Evolutionary conservation across 2,329 filamentous ascomycete species (phyloP), one percentile per base, ranked within the genome.

Genomic region (Neoascochyta sp.): DNA sequence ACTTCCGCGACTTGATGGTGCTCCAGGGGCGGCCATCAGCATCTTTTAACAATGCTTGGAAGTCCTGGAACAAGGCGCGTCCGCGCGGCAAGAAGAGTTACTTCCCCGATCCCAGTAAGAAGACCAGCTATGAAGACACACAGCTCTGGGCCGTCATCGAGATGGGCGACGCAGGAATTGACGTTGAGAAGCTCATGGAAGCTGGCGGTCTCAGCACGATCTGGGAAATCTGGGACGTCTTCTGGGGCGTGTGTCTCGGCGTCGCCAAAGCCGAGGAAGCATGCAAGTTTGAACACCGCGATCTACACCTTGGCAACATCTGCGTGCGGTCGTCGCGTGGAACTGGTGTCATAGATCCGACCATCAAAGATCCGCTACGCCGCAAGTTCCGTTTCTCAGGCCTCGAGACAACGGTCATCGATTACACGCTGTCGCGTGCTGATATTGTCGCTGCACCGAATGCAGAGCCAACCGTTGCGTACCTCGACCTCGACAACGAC

Each of bases 351-450:
- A 34, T 36, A 11, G 27, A 51, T 10, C 45, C 49, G 1, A 38
- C 55, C 2, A 59, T 69, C 35, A 62, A 62, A n/a, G 47, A 52
- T 11, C 56, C 58, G 4, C 22, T 55, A 8, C 44, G 45, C 9
- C 50, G 53, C 13, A 71, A 66, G 22, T 52, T 80, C 14, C 68
- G 70, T 3, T 67, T 76, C 34, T 76, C 74, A 9, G 65, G 66
- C 1, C 58, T 81, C 4, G 74, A 79, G 43, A 76, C 76, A 1
- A 81, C 79, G 0, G 70, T 83, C 14, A 83, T 83, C 43, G 79
- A 83, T 54, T 83, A 82, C 55, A 81, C 79, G 1, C 69, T 82
- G 19, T 81, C 78, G 1, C 73, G 79, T n/a, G 76, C 76, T 2
- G 67, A 71, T 14, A 62, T 80, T 39, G 21, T 49, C 2, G 17